Base-by-base conservation (phyloP, 129 eudicot species). In the Pulicaria dysenterica region DNA sequence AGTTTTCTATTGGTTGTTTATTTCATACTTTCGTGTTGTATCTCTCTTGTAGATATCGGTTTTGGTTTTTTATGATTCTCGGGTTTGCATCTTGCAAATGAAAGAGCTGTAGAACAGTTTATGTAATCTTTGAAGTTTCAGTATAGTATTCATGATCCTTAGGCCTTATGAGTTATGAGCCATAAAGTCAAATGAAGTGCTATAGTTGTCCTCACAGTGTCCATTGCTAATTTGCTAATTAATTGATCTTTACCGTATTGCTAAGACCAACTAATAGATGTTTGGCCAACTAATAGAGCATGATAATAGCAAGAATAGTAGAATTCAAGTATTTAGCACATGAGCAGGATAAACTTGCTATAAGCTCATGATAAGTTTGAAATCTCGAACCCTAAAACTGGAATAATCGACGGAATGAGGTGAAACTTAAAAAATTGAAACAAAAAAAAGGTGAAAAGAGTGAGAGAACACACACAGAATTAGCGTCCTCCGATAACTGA, bases 401-500 rank as follows among this genome's bases (percentile, higher is more conserved):
- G 56, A 34, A 37, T 14, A 31, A 37, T 10, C 8, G 8, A 46
- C 6, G 45, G 42, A 60, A 77, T 24, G 31, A 24, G 31, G 31
- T 24, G 31, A 24, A 1, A 24, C 2, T 24, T 24, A 24, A 2
- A 0, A 24, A 71, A 14, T 36, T 4, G 0, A 37, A 38, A 7
- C 9, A 40, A 14, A 9, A 69, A 13, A 40, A 73, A 58, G 37
- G 1, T 5, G 43, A 64, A 49, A 63, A 42, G 58, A n/a, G 39
- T 65, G 8, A 58, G 13, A 59, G 58, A 64, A 63, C 84, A 47
- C 38, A 94, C 97, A 79, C 63, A 69, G 96, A 83, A 77, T 84
- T 65, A 16, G 37, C 41, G 44, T 78, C 97, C 72, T 88, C 84
- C 4, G 77, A 60, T n/a, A 95, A 96, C 84, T 85, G 48, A 67